Evolutionary conservation across 2,329 filamentous ascomycete species (phyloP).

Genomic region (Apiospora kogelbergensis): DNA sequence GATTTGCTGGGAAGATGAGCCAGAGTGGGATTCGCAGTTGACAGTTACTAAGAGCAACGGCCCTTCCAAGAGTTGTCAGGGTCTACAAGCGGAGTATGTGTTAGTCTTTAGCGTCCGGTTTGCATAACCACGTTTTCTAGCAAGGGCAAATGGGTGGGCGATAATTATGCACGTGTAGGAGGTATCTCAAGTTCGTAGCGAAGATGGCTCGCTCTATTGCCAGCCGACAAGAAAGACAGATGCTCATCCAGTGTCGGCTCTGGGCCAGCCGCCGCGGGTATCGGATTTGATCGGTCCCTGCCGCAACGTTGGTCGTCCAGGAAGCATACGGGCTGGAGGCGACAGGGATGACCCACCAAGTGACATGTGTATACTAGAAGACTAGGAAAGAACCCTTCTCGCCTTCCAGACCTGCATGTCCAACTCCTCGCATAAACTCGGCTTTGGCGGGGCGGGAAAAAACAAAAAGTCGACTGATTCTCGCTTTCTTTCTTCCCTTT

Average conservation of each 20-base stretch:
- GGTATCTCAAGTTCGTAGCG: background rate
- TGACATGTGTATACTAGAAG: background rate
- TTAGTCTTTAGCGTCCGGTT: background rate
- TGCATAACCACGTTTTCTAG: background rate
- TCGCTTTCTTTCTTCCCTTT: background rate
- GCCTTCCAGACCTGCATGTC: background rate
- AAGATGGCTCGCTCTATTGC: background rate
- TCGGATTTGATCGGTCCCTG: background rate
- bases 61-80: background rate
- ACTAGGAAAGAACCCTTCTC: background rate
- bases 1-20: background rate
- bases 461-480: constrained; percentile 5
- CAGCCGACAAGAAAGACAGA: background rate
- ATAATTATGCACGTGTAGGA: background rate
- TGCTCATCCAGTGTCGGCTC: no score
- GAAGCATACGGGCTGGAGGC: background rate
- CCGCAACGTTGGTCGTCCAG: background rate
- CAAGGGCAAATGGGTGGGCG: background rate
- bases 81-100: background rate
- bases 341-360: constrained; percentile 4
- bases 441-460: constrained; percentile 2
- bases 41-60: background rate
- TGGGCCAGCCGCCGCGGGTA: no score
- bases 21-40: background rate
- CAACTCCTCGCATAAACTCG: background rate